These are phyloP conservation scores for Cardiospermum halicacabum DNA, from an alignment of 345 rosid species.

Conservation along the genomic window DNA sequence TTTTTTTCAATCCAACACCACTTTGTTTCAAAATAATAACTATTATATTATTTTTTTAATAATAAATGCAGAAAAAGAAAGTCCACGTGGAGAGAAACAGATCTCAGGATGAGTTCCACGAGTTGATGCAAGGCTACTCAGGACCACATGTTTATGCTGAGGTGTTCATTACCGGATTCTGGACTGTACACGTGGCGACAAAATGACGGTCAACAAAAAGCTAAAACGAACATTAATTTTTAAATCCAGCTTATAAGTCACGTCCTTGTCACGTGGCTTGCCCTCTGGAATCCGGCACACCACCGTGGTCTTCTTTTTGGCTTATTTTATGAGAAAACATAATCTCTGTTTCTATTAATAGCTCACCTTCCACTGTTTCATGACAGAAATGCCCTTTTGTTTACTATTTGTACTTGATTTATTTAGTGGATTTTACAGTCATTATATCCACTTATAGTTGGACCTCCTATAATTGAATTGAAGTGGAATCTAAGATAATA, in stretches of 20 bases:
- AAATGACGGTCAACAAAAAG: slow-evolving; percentile 8
- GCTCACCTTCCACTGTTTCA: too few relatives aligned
- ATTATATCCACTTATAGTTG: background rate
- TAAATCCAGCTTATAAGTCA: slow-evolving; percentile 6
- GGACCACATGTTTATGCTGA: slow-evolving; percentile 14
- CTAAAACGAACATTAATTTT: background rate
- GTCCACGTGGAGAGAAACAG: slow-evolving; percentile 9
- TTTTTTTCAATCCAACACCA: too few relatives aligned
- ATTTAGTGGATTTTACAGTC: background rate
- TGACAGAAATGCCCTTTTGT: background rate
- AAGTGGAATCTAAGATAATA: too few relatives aligned
- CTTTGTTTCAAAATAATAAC: too few relatives aligned
- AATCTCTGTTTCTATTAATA: background rate
- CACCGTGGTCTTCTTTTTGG: slow-evolving; percentile 19
- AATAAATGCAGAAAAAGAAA: background rate
- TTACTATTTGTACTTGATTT: background rate
- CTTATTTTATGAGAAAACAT: too few relatives aligned
- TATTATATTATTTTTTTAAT: too few relatives aligned
- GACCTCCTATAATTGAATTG: background rate
- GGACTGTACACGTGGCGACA: slow-evolving; percentile 15
- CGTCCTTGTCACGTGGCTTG: slow-evolving; percentile 37
- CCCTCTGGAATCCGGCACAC: slow-evolving; percentile 35
- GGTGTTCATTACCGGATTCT: slow-evolving; percentile 8
- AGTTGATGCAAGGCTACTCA: background rate
- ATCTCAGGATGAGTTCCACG: background rate